Evolutionary conservation across 805 yeast species (phyloP).

Genomic region (Wickerhamomyces chambardii): DNA sequence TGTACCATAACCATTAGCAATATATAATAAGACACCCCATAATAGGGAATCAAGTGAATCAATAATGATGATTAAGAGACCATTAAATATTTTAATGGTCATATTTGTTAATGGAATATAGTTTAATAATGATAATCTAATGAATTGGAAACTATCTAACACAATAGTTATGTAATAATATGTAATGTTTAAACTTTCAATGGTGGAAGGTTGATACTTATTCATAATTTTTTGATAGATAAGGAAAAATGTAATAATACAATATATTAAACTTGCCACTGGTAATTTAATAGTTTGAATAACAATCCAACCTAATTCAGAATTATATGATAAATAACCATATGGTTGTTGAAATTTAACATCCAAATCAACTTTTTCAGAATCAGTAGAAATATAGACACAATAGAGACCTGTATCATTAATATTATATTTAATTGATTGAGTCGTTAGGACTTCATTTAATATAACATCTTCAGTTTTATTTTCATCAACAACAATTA

Average conservation of each 20-base stretch:
- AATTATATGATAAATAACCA: not conserved
- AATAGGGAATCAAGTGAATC: not conserved
- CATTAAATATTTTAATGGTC: not conserved
- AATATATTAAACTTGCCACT: not conserved
- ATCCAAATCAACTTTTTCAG: not conserved
- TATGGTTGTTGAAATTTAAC: constrained; percentile 1
- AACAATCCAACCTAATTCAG: not conserved
- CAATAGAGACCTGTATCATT: constrained; percentile 1
- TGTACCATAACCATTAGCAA: constrained; percentile 1
- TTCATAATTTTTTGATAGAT: not conserved
- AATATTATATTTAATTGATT: not conserved
- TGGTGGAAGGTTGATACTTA: not conserved
- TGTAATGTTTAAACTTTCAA: not conserved
- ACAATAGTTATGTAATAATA: not conserved
- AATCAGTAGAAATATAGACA: not conserved
- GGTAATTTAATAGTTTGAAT: not conserved
- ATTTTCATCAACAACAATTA: not conserved
- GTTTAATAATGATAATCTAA: not conserved
- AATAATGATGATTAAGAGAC: no score
- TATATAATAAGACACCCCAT: not conserved
- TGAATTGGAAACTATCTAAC: not conserved
- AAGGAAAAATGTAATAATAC: not conserved
- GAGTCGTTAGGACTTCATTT: not conserved
- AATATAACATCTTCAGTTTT: not conserved
- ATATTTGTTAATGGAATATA: not conserved